Conservation (phyloP, 139 green algal genomes). For the Chara braunii region DNA sequence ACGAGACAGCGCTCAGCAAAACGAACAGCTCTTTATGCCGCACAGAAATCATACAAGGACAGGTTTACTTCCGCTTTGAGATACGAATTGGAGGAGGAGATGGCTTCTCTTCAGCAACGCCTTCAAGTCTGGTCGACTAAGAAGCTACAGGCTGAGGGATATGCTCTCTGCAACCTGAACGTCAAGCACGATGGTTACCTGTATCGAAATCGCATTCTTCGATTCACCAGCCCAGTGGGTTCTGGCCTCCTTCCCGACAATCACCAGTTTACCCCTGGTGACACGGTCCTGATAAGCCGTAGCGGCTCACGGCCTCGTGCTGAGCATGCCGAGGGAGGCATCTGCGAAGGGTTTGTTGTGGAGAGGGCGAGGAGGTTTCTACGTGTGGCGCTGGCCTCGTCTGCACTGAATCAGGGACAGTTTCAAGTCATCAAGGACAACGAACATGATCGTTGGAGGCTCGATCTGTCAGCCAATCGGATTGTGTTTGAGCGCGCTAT, state of each 20-base stretch:
- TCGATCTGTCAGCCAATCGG: slow-evolving; percentile 8
- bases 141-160: slow-evolving; percentile 17
- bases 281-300: slow-evolving; percentile 15
- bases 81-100: slow-evolving; percentile 40
- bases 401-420: too few relatives aligned
- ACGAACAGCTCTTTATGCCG: too few relatives aligned
- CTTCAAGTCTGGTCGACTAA: slow-evolving; percentile 22
- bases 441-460: background rate
- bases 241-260: background rate
- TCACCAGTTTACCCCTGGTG: slow-evolving; percentile 18
- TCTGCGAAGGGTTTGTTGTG: slow-evolving; percentile 17
- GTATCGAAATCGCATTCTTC: background rate
- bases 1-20: too few relatives aligned
- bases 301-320: slow-evolving; percentile 1
- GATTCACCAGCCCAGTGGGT: background rate
- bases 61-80: too few relatives aligned
- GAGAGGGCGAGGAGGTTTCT: slow-evolving; percentile 9
- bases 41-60: too few relatives aligned
- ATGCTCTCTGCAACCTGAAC: slow-evolving; percentile 19
- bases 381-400: background rate
- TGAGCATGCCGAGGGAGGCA: slow-evolving; percentile 1
- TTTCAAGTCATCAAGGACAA: background rate
- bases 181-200: slow-evolving; percentile 20
- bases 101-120: slow-evolving; percentile 13
- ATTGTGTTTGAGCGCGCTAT: slow-evolving; percentile 4